phyloP scores from a whole-genome alignment of 2,329 filamentous ascomycete species.

The Nannizzia gypsea region DNA sequence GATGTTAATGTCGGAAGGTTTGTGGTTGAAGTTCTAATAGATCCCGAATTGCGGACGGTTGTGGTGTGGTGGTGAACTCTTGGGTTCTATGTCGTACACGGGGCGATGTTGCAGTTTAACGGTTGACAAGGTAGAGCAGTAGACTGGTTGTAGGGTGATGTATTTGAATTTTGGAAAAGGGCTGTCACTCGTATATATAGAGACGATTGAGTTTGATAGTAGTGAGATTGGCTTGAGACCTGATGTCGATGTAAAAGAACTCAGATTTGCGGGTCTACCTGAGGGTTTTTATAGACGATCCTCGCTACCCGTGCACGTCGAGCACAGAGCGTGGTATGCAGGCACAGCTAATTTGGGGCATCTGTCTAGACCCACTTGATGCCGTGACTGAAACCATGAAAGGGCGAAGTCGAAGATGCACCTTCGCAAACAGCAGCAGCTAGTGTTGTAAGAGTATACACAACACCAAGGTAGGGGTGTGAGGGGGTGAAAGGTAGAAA shows the following conservation, averaged over 20 bases:
- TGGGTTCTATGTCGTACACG: neutral
- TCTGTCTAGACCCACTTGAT: conserved; percentile 1
- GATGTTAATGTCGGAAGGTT: neutral
- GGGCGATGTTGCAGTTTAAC: neutral
- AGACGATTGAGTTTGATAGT: conserved; percentile 6
- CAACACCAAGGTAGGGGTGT: neutral
- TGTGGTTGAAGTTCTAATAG: neutral
- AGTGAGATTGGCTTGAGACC: neutral
- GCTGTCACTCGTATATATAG: neutral
- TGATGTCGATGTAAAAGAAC: conserved; percentile 4
- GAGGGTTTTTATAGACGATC: conserved; percentile 5
- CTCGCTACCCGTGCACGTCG: neutral
- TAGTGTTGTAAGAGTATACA: conserved; percentile 1
- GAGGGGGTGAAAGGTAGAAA: neutral
- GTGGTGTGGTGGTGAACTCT: neutral
- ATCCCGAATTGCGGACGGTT: neutral
- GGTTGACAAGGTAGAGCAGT: neutral
- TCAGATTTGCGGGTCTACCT: conserved; percentile 5
- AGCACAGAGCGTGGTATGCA: conserved; percentile 2
- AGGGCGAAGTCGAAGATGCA: conserved; percentile 3
- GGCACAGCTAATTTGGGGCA: conserved; percentile 2
- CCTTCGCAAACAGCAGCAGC: neutral
- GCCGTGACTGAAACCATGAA: conserved; percentile 3
- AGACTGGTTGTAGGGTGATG: neutral
- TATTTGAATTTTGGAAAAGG: neutral